A percentile compares a stretch with the other conserved stretches of the same genome.
phyloP scores from a whole-genome alignment of 1,139 yeast species.

The Taphrina populina region DNA sequence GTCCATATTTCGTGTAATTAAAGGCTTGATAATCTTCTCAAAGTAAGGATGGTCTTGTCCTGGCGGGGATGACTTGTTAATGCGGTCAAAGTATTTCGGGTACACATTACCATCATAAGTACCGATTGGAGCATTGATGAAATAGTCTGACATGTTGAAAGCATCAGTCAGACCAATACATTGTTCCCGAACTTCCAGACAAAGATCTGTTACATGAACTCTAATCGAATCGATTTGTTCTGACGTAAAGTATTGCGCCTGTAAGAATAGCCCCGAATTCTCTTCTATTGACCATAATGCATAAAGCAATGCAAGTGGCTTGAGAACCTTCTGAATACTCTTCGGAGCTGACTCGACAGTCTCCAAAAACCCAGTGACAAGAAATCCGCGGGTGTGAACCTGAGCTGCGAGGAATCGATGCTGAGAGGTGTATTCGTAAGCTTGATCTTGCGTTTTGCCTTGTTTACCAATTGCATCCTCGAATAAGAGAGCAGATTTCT shows the following conservation, averaged over 20 bases:
- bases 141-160: slow-evolving; percentile 79
- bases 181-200: slow-evolving; percentile 56
- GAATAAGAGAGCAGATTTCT: slow-evolving; percentile 45
- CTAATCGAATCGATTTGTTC: slow-evolving; percentile 45
- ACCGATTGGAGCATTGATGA: slow-evolving; percentile 84
- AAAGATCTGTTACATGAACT: slow-evolving; percentile 45
- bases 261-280: slow-evolving; percentile 74
- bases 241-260: slow-evolving; percentile 55
- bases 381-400: slow-evolving; percentile 48
- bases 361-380: slow-evolving; percentile 46
- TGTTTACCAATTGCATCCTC: slow-evolving; percentile 39
- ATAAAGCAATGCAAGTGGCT: slow-evolving; percentile 58
- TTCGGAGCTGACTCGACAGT: slow-evolving; percentile 43
- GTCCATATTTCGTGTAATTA: slow-evolving; percentile 46
- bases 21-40: slow-evolving; percentile 48
- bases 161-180: slow-evolving; percentile 85
- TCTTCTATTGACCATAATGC: slow-evolving; percentile 72
- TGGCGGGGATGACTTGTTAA: slow-evolving; percentile 46
- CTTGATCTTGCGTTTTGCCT: slow-evolving; percentile 44
- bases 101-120: slow-evolving; percentile 82
- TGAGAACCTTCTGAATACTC: slow-evolving; percentile 47
- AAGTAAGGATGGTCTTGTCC: slow-evolving; percentile 47
- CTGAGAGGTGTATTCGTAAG: slow-evolving; percentile 51
- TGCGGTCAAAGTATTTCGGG: slow-evolving; percentile 61
- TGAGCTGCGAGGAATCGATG: slow-evolving; percentile 51